A percentile compares a stretch with the other conserved stretches of the same genome.
Conservation (phyloP, 208 protist species). For the Leishmania lainsoni region DNA sequence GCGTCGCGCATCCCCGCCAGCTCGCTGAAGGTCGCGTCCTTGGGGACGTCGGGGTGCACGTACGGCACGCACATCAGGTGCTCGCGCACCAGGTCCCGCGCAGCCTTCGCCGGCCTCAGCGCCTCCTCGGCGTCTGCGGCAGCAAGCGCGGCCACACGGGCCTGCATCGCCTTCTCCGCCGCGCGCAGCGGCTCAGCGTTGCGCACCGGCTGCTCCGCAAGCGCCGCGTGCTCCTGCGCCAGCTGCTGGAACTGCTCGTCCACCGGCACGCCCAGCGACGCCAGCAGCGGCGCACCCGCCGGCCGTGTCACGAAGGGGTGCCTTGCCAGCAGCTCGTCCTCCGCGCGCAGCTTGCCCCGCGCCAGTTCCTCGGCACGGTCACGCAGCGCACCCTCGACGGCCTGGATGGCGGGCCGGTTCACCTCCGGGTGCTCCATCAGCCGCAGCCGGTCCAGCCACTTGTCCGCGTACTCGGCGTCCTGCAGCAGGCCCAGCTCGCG, state of each 20-base stretch:
- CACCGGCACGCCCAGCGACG: not conserved
- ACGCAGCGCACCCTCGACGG: constrained; percentile 31
- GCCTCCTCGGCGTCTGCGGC: no score
- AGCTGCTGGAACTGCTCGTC: constrained; percentile 2
- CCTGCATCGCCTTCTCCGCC: no score
- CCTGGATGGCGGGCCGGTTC: constrained; percentile 58
- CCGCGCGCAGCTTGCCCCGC: constrained; percentile 32
- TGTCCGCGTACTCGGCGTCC: constrained; percentile 18
- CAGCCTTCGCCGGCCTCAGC: no score
- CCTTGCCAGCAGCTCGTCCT: constrained; percentile 12
- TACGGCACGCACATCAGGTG: constrained; percentile 23
- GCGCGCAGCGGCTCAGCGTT: no score
- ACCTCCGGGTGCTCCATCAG: constrained; percentile 35
- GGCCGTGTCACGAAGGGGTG: constrained; percentile 41
- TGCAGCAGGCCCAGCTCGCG: constrained; percentile 40
- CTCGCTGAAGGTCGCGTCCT: constrained; percentile 41
- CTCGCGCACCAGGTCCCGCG: constrained; percentile 20
- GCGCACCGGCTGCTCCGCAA: constrained; percentile 6
- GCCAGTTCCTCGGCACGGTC: constrained; percentile 41
- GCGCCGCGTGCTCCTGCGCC: constrained; percentile 15
- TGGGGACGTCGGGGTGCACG: constrained; percentile 25
- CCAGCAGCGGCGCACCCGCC: constrained; percentile 31
- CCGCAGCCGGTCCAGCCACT: constrained; percentile 26
- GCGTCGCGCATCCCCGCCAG: constrained; percentile 21
- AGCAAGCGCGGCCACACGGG: no score